Evolutionary conservation across 306 rosid genomes (phyloP), one percentile per base, ranked within the genome.

Genomic region (Abrus pulchellus): DNA sequence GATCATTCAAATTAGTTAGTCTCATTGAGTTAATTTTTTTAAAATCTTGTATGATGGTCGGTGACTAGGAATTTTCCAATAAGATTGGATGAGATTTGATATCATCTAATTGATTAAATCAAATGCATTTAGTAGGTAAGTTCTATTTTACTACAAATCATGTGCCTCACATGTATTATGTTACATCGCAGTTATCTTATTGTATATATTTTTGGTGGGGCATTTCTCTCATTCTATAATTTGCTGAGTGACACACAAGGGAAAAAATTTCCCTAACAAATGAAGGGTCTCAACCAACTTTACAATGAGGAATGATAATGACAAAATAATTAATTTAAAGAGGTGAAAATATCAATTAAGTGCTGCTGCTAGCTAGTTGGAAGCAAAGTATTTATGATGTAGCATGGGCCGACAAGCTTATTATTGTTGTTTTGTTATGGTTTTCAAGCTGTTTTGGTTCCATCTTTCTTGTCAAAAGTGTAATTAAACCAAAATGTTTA

Each of bases 91-190:
- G 61, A 9, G 72, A 86, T 84, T 66, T 72, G 61, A 65, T 75
- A 59, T 56, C 55, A 52, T 82, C 34, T 65, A 57, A 50, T 50
- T 75, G 78, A 79, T 78, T 76, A 74, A 67, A 72, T 43, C 36
- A 70, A 70, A 83, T 62, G 27, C 5, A 50, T 20, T 69, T 52
- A 11, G 60, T 43, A 45, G 79, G 64, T 66, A 72, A 83, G 55
- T 52, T 54, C 53, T 44, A 71, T 44, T 62, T 71, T 77, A 12
- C 56, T 77, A 76, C 52, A 13, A 9, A 71, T 83, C 86, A 83
- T 83, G 78, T 77, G 86, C 86, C 86, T 83, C 83, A 63, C 86
- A 77, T 83, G 86, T 53, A 77, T 8, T 27, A 13, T 40, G 56
- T 64, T 71, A 77, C 79, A 83, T 77, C 83, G 70, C 28, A 14